phyloP scores from a whole-genome alignment of 129 eudicot genomes.

The Flaveria linearis region DNA sequence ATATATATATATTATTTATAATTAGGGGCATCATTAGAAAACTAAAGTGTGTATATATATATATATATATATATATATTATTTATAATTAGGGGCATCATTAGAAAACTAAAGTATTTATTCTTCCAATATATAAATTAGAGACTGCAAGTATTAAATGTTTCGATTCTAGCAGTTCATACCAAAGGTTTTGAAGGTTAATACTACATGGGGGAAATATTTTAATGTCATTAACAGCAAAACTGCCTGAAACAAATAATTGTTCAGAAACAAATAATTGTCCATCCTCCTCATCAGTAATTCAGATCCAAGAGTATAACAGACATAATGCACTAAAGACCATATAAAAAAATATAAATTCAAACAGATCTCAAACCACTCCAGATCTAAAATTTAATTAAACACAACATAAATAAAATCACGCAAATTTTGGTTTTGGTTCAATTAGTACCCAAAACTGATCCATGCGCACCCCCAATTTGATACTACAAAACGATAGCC shows the following conservation, averaged over 20 bases:
- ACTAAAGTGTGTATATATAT: no score
- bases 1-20: no score
- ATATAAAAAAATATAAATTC: background rate
- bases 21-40: no score
- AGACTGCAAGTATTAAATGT: background rate
- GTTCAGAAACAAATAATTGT: conserved; percentile 36
- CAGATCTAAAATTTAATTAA: conserved; percentile 30
- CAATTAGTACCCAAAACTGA: no score
- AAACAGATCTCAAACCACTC: conserved; percentile 28
- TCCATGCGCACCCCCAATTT: no score
- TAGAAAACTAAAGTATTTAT: background rate
- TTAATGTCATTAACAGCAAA: background rate
- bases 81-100: background rate
- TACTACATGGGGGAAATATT: conserved; percentile 23
- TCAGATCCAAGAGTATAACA: conserved; percentile 32
- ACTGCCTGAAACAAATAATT: background rate
- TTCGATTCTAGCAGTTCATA: background rate
- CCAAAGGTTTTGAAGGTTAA: conserved; percentile 1
- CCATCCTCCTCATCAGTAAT: conserved; percentile 22
- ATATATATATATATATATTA: background rate
- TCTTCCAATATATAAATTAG: background rate
- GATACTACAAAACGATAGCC: background rate
- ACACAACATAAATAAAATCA: background rate
- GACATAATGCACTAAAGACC: conserved; percentile 13
- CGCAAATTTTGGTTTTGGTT: background rate